Evolutionary conservation across 805 yeast genomes (phyloP).

Genomic region (Schizosaccharomyces octosporus): DNA sequence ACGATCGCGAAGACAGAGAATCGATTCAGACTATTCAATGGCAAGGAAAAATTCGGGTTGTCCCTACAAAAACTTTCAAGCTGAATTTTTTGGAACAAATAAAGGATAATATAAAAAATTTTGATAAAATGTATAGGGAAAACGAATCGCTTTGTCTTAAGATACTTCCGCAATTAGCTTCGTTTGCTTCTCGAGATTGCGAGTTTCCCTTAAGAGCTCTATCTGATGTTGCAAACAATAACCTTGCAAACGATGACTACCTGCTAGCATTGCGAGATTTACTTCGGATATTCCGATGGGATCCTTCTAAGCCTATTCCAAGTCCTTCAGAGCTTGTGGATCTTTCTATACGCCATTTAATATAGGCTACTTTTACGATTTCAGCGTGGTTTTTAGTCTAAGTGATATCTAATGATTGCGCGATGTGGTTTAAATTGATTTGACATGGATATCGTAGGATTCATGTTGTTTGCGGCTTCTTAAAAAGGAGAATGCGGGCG

Average conservation of each 20-base stretch:
- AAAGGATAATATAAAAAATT: not conserved
- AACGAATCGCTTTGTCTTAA: not conserved
- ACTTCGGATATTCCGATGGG: not conserved
- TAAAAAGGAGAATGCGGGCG: too few relatives aligned
- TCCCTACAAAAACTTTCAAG: not conserved
- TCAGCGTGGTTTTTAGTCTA: too few relatives aligned
- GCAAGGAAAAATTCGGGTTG: not conserved
- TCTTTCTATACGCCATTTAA: not conserved
- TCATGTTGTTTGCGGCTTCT: too few relatives aligned
- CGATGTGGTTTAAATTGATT: too few relatives aligned
- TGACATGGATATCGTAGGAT: too few relatives aligned
- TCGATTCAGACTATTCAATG: not conserved
- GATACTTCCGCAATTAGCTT: not conserved
- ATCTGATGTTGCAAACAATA: not conserved
- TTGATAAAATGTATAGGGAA: not conserved
- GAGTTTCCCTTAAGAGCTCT: not conserved
- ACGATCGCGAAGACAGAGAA: slow-evolving; percentile 10
- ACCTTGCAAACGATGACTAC: not conserved
- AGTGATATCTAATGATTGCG: too few relatives aligned
- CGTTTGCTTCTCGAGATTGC: not conserved
- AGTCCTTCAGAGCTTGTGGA: not conserved
- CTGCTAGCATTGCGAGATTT: not conserved
- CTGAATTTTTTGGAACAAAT: not conserved
- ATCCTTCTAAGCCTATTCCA: not conserved
- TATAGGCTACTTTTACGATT: too few relatives aligned